Base-by-base conservation (phyloP, 179 eudicot genomes). In the Sideroxylon spinosum region DNA sequence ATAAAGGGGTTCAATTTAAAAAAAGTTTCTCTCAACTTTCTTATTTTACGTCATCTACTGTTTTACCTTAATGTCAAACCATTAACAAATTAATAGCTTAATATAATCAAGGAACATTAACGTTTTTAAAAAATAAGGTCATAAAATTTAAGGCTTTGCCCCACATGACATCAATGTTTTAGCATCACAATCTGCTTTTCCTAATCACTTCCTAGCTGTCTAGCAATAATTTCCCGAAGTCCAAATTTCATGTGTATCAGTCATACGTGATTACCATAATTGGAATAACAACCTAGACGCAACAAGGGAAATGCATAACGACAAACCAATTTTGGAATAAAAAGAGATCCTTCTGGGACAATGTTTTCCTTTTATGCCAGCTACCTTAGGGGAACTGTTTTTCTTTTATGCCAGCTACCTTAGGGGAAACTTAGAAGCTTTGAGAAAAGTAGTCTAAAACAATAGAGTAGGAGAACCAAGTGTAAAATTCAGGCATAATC, bases 141-240 rank as follows among this genome's bases (percentile, higher is more conserved):
- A 17, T 11, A 55, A 11, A 29, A 28, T 9, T 3, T 4, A 19
- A 19, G 19, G 8, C n/a, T 28, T 26, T 72, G 48, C 48, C 19
- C 75, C 63, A 9, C 23, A 9, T 6, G 52, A 53, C 7, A 73
- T n/a, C 19, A 28, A 28, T 57, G n/a, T 29, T 8, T 9, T 32
- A 59, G 26, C 20, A 25, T 60, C 56, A 2, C 50, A 74, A 74
- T 55, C 44, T 23, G 59, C 19, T 74, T 32, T 74, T 74, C 28
- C 28, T 60, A 59, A 60, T 9, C 68, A 37, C 12, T 7, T 11
- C 19, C 23, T 37, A 44, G 16, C 50, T 74, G 17, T 60, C 77
- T 60, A 60, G 7, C 4, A 59, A 60, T 37, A 16, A 60, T 74
- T 60, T 63, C 71, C 10, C 19, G 20, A 60, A 60, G 61, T 13